Percentiles rank a stretch among this genome's conserved stretches.
Conservation (phyloP, 2,329 filamentous ascomycete species). For the Aspergillus aculeatus region DNA sequence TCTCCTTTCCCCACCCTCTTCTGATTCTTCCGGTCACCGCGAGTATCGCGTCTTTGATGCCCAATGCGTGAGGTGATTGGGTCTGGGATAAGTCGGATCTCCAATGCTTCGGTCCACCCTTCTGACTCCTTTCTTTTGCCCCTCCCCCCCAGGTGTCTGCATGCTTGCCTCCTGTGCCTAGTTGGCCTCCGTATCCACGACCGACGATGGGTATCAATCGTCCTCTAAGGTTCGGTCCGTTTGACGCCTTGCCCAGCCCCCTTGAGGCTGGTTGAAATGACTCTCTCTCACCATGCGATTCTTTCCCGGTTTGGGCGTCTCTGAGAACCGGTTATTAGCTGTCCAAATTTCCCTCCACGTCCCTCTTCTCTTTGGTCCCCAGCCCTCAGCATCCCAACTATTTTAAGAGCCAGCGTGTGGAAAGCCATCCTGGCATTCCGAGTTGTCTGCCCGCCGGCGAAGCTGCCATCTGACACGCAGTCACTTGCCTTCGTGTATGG, state of each 20-base stretch:
- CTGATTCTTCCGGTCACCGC: conserved; percentile 19
- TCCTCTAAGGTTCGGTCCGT: conserved; percentile 25
- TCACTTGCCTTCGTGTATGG: conserved; percentile 33
- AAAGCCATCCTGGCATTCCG: conserved; percentile 25
- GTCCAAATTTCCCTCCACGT: conserved; percentile 14
- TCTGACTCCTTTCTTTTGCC: conserved; percentile 14
- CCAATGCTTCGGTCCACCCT: conserved; percentile 14
- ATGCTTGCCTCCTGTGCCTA: conserved; percentile 14
- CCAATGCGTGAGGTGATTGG: conserved; percentile 23
- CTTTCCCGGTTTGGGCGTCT: conserved; percentile 16
- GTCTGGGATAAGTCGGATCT: conserved; percentile 7
- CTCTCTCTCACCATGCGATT: conserved; percentile 14
- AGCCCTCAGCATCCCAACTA: conserved; percentile 18
- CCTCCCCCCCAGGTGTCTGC: conserved; percentile 5
- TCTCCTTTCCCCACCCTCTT: not conserved
- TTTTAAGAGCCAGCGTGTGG: conserved; percentile 20
- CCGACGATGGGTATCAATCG: conserved; percentile 23
- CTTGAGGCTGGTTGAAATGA: conserved; percentile 19
- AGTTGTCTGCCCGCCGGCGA: conserved; percentile 30
- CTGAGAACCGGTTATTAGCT: conserved; percentile 22
- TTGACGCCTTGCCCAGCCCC: conserved; percentile 22
- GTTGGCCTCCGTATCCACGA: conserved; percentile 11
- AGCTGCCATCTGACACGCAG: conserved; percentile 19
- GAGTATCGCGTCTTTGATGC: conserved; percentile 24
- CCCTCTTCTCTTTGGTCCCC: conserved; percentile 15